Conservation (phyloP, 2,329 filamentous ascomycete genomes). For the Calonectria crousiana region DNA sequence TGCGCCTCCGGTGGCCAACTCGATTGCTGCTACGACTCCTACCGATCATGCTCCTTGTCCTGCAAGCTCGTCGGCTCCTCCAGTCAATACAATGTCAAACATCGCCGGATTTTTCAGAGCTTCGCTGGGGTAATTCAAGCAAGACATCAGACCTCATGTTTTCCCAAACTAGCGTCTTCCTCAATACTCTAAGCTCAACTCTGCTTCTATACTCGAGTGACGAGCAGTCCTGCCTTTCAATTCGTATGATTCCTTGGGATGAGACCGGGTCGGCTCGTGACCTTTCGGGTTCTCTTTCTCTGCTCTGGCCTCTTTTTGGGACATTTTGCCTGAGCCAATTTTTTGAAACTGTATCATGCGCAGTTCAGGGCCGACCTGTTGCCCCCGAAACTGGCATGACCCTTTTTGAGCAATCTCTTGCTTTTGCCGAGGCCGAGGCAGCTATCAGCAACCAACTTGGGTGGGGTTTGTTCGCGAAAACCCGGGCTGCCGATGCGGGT, state of each 20-base stretch:
- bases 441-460: constrained; percentile 85
- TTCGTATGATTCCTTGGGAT: constrained; percentile 75
- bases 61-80: constrained; percentile 78
- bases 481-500: constrained; percentile 50
- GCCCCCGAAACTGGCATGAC: constrained; percentile 95
- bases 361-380: constrained; percentile 84
- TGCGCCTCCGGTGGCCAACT: constrained; percentile 80
- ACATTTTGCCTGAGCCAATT: constrained; percentile 83
- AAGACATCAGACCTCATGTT: constrained; percentile 78
- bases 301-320: constrained; percentile 81
- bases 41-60: constrained; percentile 77
- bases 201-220: constrained; percentile 82
- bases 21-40: constrained; percentile 77
- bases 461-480: constrained; percentile 72
- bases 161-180: constrained; percentile 73
- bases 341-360: constrained; percentile 87
- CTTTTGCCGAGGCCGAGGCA: constrained; percentile 94
- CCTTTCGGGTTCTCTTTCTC: constrained; percentile 81
- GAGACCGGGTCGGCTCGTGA: constrained; percentile 63
- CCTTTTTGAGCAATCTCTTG: constrained; percentile 93
- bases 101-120: constrained; percentile 75
- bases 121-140: constrained; percentile 77
- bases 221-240: constrained; percentile 78
- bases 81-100: constrained; percentile 95
- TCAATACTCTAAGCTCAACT: constrained; percentile 79